Base-by-base conservation (phyloP, 2,329 filamentous ascomycete species). In the Fonsecaea pugnacius region DNA sequence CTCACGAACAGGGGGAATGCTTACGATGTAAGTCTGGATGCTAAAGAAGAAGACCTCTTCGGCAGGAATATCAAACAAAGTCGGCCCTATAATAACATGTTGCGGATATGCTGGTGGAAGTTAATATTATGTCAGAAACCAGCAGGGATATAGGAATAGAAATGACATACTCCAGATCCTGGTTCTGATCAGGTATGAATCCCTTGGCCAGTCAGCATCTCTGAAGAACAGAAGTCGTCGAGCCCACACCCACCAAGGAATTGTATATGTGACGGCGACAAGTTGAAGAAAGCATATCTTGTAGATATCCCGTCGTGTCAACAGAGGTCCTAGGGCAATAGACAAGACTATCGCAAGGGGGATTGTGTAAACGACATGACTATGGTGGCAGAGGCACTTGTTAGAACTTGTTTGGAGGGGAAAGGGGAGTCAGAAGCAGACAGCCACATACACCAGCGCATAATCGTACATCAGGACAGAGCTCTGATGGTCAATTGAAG, bases 1-100 rank as follows among this genome's bases (percentile, higher is more conserved):
- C 24, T 38, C 9, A 32, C 52, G 35, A 27, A 50, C 32, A 35
- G 21, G n/a, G 12, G 8, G n/a, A 50, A 18, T 1, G 71, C 71
- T 61, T 10, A 73, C 73, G 46, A 86, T 90, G 75, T 90, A 91
- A 1, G 89, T 91, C 76, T 92, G 90, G 27, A 92, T 85, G 21
- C 90, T 76, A 73, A 92, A 92, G 81, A 92, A 92, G 77, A 91
- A 91, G 4, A 91, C 76, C 73, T 92, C 89, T 71, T 92, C 90
- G 4, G 83, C 74, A 0, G 90, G 89, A 18, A 92, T 89, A n/a
- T 79, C 78, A 70, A 85, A 85, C 16, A 91, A 73, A 1, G 81
- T 87, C 0, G 81, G 81, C 0, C 89, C 90, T 38, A 89, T 71
- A 35, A 91, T 84, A 21, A 85, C 89, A 71, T 86, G 78, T 10